A percentile compares a stretch with the other conserved stretches of the same genome.
Evolutionary conservation across 208 protist genomes (phyloP).

Genomic region (Vickermania ingenoplastis): DNA sequence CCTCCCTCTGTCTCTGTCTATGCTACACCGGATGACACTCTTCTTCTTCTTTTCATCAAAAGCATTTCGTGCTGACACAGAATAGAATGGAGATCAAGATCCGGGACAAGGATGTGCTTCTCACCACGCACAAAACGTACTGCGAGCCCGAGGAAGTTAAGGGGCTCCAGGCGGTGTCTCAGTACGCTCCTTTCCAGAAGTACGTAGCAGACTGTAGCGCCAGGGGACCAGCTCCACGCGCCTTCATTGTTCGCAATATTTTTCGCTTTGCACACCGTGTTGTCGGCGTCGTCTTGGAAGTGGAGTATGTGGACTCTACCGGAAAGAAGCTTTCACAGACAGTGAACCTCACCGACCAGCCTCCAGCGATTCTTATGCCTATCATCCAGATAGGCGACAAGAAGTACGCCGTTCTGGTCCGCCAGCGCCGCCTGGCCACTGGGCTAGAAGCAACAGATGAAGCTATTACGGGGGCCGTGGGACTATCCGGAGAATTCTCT

Average conservation of each 20-base stretch:
- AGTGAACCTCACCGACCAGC: slow-evolving; percentile 23
- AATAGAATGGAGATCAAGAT: slow-evolving; percentile 63
- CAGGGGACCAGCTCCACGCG: slow-evolving; percentile 25
- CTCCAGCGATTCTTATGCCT: slow-evolving; percentile 39
- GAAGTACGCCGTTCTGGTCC: slow-evolving; percentile 30
- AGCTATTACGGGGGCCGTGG: slow-evolving; percentile 31
- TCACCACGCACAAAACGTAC: slow-evolving; percentile 68
- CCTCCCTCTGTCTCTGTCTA: no score
- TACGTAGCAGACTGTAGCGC: slow-evolving; percentile 26
- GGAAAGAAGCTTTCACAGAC: slow-evolving; percentile 20
- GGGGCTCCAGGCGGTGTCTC: slow-evolving; percentile 24
- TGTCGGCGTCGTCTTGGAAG: slow-evolving; percentile 41
- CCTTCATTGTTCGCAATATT: slow-evolving; percentile 41
- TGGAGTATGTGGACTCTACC: slow-evolving; percentile 26
- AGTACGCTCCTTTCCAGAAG: slow-evolving; percentile 33
- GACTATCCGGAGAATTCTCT: slow-evolving; percentile 14
- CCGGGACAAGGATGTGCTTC: slow-evolving; percentile 18
- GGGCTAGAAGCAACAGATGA: slow-evolving; percentile 21
- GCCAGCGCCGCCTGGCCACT: slow-evolving; percentile 23
- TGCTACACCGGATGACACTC: no score
- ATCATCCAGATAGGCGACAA: slow-evolving; percentile 18
- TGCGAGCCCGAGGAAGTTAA: slow-evolving; percentile 20
- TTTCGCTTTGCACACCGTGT: slow-evolving; percentile 52
- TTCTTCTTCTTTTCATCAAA: no score
- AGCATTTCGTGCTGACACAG: no score